Evolutionary conservation across 108 stramenopile genomes (phyloP), one percentile per base, ranked within the genome.

Genomic region (Cyclotella atomus): DNA sequence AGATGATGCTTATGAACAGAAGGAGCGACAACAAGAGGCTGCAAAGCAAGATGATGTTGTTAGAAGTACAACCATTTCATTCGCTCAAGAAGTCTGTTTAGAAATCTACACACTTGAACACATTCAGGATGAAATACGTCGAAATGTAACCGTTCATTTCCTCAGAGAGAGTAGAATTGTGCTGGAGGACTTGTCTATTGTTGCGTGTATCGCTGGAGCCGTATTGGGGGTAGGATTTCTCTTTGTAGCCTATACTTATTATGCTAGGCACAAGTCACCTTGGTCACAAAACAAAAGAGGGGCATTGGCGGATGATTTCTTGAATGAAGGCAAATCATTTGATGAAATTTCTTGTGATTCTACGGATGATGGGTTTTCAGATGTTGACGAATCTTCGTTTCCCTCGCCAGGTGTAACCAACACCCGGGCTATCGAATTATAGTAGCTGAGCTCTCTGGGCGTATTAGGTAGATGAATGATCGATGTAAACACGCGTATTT

Each of bases 201-300:
- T 52, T 9, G 21, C 21, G 10, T 19, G 21, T 23, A 52, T 52
- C 21, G n/a, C 21, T 23, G 52, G 20, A 6, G 52, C 24, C 5
- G 52, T 52, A 23, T n/a, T 52, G 20, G 52, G 52, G 2, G 2
- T 52, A 23, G 52, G 20, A 52, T 52, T 52, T 52, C 52, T 52
- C 52, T 52, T 52, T 52, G 20, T 52, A 2, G 52, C 52, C 2
- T 23, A 52, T 52, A 52, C 52, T 3, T 52, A 52, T 52, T 52
- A 23, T 52, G 52, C 21, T 2, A n/a, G 52, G 20, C 52, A 23
- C 24, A 19, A 23, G 10, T n/a, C 52, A 9, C 21, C 9, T 1
- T 23, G 52, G 52, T 1, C 52, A 3, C 52, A 23, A 1, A 23
- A 52, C 9, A 52, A 23, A 23, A 23, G 10, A 1, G 21, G 21